Base-by-base conservation (phyloP, 805 yeast species). In the Pichia sporocuriosa region DNA sequence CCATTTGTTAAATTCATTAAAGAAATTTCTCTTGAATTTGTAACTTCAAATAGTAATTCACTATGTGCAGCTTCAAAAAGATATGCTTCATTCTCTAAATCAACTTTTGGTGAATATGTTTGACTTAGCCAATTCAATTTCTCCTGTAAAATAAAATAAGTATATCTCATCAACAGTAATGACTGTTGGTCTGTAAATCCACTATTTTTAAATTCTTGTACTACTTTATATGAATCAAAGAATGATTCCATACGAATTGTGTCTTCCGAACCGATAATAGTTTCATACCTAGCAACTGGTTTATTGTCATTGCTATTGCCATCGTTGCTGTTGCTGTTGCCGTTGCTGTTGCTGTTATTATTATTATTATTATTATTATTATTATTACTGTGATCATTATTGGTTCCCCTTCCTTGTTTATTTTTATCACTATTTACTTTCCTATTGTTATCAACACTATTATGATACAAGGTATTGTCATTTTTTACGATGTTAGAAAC, bases 31-130 rank as follows among this genome's bases (percentile, higher is more conserved):
- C 97, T 67, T 24, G 82, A 73, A 31, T 80, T 72, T 31, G 81
- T 78, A 20, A 88, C 75, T 52, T 88, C 96, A 34, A 83, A 85
- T 37, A 82, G 63, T 28, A 90, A 63, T 59, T 90, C 97, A 41
- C 89, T 81, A 47, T 86, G 86, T 0, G 96, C 96, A 25, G 96
- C 94, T 57, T 88, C 90, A 59, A 87, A 89, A 12, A 93, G 63
- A 56, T 90, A 93, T 19, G 77, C 73, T 53, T 90, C 96, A 54
- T 89, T 90, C 48, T 89, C 96, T 13, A 87, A 64, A 51, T 87
- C 96, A 47, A 78, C 77, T 22, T 63, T 62, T 19, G 75, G 78
- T 4, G 74, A 63, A 56, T 73, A 76, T 43, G 66, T 67, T 4
- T 63, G 58, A 35, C 70, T 67, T 27, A 80, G 62, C 57, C 71